A percentile compares a stretch with the other conserved stretches of the same genome.
These are phyloP conservation scores for Didymellaceae sp. DNA, from an alignment of 2,329 filamentous ascomycete genomes.

Conservation along the genomic window DNA sequence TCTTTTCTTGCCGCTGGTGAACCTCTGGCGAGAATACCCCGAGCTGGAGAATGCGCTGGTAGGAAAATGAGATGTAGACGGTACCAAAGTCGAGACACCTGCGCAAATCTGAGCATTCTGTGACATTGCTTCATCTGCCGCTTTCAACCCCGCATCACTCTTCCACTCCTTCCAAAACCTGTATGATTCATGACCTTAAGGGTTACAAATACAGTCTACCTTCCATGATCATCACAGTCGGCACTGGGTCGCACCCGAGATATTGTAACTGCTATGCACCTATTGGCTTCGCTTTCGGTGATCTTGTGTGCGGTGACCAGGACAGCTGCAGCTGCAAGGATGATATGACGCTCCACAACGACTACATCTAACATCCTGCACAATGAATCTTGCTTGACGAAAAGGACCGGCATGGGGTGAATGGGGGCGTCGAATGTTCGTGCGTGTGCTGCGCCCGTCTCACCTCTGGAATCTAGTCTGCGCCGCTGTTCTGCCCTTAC, in stretches of 20 bases:
- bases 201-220: slow-evolving; percentile 2
- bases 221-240: slow-evolving; percentile 3
- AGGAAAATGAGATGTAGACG: slow-evolving; percentile 7
- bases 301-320: slow-evolving; percentile 12
- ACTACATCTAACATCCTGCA: not conserved
- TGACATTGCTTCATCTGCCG: too few relatives aligned
- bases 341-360: slow-evolving; percentile 1
- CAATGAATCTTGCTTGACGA: not conserved
- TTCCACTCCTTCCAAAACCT: too few relatives aligned
- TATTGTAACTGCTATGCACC: slow-evolving; percentile 2
- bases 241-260: slow-evolving; percentile 3
- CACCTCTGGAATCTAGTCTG: slow-evolving; percentile 2
- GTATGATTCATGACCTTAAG: not conserved
- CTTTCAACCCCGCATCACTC: too few relatives aligned
- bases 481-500: slow-evolving; percentile 7
- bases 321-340: slow-evolving; percentile 8
- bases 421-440: slow-evolving; percentile 6
- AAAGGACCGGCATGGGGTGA: not conserved
- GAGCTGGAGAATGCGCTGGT: slow-evolving; percentile 33
- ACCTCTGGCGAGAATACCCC: slow-evolving; percentile 49
- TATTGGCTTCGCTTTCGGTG: slow-evolving; percentile 2
- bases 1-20: slow-evolving; percentile 58
- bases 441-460: slow-evolving; percentile 11
- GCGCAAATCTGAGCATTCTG: too few relatives aligned
- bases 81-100: not conserved